Base-by-base conservation (phyloP, 2,329 filamentous ascomycete genomes). In the Trichoderma semiorbis region DNA sequence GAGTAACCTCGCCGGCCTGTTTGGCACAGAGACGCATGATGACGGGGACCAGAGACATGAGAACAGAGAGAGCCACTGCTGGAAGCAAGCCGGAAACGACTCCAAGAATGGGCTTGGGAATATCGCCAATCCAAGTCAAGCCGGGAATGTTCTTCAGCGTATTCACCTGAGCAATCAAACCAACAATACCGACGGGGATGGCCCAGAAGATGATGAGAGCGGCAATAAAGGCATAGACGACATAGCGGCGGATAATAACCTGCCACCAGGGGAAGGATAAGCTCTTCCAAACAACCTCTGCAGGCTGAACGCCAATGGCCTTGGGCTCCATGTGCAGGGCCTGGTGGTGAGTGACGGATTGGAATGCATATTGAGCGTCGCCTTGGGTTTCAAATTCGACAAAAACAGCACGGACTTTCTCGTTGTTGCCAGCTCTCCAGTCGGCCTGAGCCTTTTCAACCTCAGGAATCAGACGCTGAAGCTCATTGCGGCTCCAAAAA, bases 261-360 rank as follows among this genome's bases (percentile, higher is more conserved):
- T 95, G 90, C 89, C 91, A 92, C 93, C 93, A 93, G 69, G 82
- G 81, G 71, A 87, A 84, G 16, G 83, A 80, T 65, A 98, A 83
- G 73, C 95, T 97, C 63, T 87, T 86, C 96, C 96, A 99, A 74
- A 98, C 90, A 65, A 98, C 85, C 78, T 98, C 95, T 6, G 85
- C 84, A 0, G 95, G 95, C 68, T 88, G 89, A 67, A 98, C 86
- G 60, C 94, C 94, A 70, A 95, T 95, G 78, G 91, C 94, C 34
- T 94, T 91, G 62, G 94, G 94, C 26, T 92, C 89, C 91, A 97
- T 94, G 80, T 94, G 92, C 55, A 95, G 84, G 32, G 92, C 90
- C 70, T 93, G 89, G 79, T 96, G 93, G 81, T 96, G 93, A 7
- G 93, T 89, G 32, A 97, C 85, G 24, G 90, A 91, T 81, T 98